Base-by-base conservation (phyloP, 2,329 filamentous ascomycete species). In the Daldinia sp. region DNA sequence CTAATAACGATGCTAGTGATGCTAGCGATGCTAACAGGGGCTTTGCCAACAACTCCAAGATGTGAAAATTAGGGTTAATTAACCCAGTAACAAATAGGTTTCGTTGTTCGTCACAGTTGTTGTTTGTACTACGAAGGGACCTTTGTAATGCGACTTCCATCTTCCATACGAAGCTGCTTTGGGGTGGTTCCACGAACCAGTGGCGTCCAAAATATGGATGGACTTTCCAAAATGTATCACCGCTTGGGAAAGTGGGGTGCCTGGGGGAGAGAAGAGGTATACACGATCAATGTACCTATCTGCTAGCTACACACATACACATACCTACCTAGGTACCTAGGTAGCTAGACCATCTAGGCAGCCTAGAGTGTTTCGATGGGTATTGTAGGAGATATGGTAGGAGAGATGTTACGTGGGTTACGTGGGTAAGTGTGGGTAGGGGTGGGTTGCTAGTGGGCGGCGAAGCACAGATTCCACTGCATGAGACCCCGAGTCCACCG, bases 401-500 rank as follows among this genome's bases (percentile, higher is more conserved):
- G 23, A 28, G 18, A 55, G 51, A 39, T 57, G 48, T 63, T 55
- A 51, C 41, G 48, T 51, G 56, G 56, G 56, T 56, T 35, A 35
- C 42, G 42, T 48, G 53, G 60, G 58, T 60, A 35, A 42, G 30
- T n/a, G 33, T 37, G 53, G 42, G 30, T 20, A 20, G 48, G 42
- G 20, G 42, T 48, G 53, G 60, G 54, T 60, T 58, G 37, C 28
- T 63, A 26, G 57, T 64, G 46, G 63, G 67, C 67, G 69, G 71
- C 69, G 69, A 69, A 72, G 69, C 65, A 67, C 64, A 68, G 66
- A 69, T 63, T 63, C 62, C 63, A 66, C 66, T 67, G 65, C 68
- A 71, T 68, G 67, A 70, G 72, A 73, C 69, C 69, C 74, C 71
- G 71, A 76, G 75, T 39, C 75, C 75, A 77, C 75, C 75, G 75